These are phyloP conservation scores for Cephaloascus fragrans DNA, from an alignment of 805 yeast genomes.

Conservation along the genomic window DNA sequence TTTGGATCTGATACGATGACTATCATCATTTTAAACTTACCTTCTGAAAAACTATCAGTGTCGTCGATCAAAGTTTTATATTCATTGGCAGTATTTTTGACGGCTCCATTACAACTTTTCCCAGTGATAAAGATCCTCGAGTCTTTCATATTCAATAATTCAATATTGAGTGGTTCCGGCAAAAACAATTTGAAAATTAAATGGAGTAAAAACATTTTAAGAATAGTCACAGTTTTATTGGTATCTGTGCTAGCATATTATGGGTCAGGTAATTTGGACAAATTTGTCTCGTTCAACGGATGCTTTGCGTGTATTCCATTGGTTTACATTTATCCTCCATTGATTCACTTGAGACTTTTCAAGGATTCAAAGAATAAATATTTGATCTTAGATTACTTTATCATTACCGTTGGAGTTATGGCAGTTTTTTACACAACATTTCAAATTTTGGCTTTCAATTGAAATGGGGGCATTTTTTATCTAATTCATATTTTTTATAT, in stretches of 20 bases:
- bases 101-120: constrained; percentile 33
- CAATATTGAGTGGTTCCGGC: constrained; percentile 25
- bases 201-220: constrained; percentile 30
- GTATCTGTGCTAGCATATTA: constrained; percentile 27
- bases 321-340: constrained; percentile 36
- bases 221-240: constrained; percentile 17
- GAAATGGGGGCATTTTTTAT: constrained; percentile 1
- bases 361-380: constrained; percentile 20
- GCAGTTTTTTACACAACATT: constrained; percentile 31
- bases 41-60: constrained; percentile 25
- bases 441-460: constrained; percentile 25
- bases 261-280: constrained; percentile 30
- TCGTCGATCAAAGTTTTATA: constrained; percentile 29
- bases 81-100: constrained; percentile 32
- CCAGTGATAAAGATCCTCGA: constrained; percentile 34
- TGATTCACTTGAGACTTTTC: constrained; percentile 24
- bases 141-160: constrained; percentile 27
- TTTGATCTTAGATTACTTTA: constrained; percentile 31
- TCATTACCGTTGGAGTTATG: constrained; percentile 37
- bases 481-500: too few species aligned
- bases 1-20: constrained; percentile 31
- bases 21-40: constrained; percentile 32
- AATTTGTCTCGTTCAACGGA: constrained; percentile 34
- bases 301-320: constrained; percentile 38
- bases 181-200: constrained; percentile 27